Percentiles rank a stretch among this genome's conserved stretches.
phyloP scores from a whole-genome alignment of 139 green algal genomes.

The Chlamydomonas sphaeroides region DNA sequence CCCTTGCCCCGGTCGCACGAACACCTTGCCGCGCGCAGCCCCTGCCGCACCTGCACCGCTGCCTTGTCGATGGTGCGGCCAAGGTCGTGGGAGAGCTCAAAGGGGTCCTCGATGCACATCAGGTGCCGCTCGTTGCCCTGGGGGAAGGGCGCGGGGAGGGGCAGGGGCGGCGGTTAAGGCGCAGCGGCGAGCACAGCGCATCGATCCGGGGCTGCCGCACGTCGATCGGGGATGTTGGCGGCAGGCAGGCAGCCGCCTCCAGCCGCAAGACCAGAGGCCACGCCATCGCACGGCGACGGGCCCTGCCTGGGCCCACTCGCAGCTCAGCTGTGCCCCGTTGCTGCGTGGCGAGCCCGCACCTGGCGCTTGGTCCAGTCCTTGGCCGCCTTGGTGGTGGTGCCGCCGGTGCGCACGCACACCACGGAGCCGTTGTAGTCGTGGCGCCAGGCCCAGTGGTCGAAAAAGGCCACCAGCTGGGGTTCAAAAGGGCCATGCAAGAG shows the following conservation, averaged over 20 bases:
- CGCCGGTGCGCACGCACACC: constrained; percentile 77
- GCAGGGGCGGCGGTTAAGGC: too few species aligned
- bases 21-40: too few species aligned
- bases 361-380: constrained; percentile 89
- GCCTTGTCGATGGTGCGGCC: constrained; percentile 88
- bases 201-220: too few species aligned
- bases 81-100: constrained; percentile 91
- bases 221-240: too few species aligned
- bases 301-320: too few species aligned
- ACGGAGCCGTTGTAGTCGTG: constrained; percentile 90
- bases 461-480: constrained; percentile 81
- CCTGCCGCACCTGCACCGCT: constrained; percentile 18
- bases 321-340: too few species aligned
- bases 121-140: constrained; percentile 92
- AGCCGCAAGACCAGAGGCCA: too few species aligned
- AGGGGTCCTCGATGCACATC: constrained; percentile 92
- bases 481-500: too few species aligned
- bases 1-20: too few species aligned
- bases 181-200: too few species aligned
- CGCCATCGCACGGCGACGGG: too few species aligned
- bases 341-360: constrained; percentile 30
- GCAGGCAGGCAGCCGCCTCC: too few species aligned
- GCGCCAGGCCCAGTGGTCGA: constrained; percentile 91
- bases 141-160: constrained; percentile 44
- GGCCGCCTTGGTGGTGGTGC: constrained; percentile 75